Percentiles rank a stretch among this genome's conserved stretches.
These are phyloP conservation scores for Aspergillus fischeri DNA, from an alignment of 2,329 filamentous ascomycete genomes.

Conservation along the genomic window DNA sequence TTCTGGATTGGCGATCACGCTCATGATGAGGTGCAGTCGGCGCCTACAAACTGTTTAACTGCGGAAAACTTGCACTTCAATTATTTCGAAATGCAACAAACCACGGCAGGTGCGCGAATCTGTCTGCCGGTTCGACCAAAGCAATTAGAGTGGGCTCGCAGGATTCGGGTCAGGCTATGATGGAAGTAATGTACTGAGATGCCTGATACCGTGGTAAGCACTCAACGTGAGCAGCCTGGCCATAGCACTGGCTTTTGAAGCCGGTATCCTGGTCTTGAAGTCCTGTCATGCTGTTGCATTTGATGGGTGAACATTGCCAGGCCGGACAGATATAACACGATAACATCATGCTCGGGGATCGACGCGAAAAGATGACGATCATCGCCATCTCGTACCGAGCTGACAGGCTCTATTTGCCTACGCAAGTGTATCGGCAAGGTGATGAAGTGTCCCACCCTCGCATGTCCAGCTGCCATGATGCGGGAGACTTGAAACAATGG, in stretches of 20 bases:
- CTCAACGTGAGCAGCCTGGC: not conserved
- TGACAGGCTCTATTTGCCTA: not conserved
- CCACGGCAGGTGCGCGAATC: not conserved
- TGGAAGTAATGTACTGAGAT: not conserved
- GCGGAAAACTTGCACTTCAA: not conserved
- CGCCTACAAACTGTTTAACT: not conserved
- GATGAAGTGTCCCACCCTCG: not conserved
- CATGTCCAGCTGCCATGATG: not conserved
- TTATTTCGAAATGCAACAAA: not conserved
- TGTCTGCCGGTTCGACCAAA: not conserved
- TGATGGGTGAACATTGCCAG: not conserved
- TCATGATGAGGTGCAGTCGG: not conserved
- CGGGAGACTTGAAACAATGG: not conserved
- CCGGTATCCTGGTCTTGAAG: not conserved
- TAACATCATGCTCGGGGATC: not conserved
- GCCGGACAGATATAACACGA: not conserved
- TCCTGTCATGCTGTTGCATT: not conserved
- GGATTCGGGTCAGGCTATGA: not conserved
- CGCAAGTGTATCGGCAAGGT: not conserved
- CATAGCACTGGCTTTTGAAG: not conserved
- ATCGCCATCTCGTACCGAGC: not conserved
- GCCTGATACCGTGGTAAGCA: too few relatives aligned
- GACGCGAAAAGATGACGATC: not conserved
- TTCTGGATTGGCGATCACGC: slow-evolving; percentile 63
- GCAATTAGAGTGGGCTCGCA: not conserved